Evolutionary conservation across 192 early-diverging fungal species (phyloP), one percentile per base, ranked within the genome.

Genomic region (Entophlyctis helioformis): DNA sequence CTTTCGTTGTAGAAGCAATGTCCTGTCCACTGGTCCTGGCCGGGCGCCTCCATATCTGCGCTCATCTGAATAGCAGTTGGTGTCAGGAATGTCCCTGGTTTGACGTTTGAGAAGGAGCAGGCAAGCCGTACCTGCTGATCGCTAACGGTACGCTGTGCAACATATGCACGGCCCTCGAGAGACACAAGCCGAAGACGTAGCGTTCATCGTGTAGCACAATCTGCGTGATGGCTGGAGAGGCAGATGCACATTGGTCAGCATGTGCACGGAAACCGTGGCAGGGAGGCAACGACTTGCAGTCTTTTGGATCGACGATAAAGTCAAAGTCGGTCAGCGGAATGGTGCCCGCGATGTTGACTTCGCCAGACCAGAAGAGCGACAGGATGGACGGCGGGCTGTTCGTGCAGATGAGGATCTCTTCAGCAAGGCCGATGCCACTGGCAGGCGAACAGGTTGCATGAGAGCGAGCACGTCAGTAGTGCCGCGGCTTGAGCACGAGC

Each of bases 301-400:
- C 48, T 4, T 60, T 51, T 6, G 37, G 39, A 40, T 72, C 58
- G 11, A 54, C 18, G 46, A 63, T 64, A 35, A 85, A 82, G 20
- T 45, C 66, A 37, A 79, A 47, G 24, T 69, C 56, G 12, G 56
- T 39, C 22, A 82, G 57, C 23, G 74, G 31, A 11, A 68, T 52
- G 10, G 80, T 84, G 25, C 70, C 71, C 27, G 48, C 51, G 22
- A 69, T 44, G 50, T 75, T 78, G 11, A 76, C 70, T 28, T 83
- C 76, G 20, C 74, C 79, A 11, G 63, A 42, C 84, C 84, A 86
- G 1, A 81, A 74, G 22, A 89, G 70, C 21, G 75, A 80, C 40
- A 86, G 71, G 12, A 86, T 70, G 4, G 86, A 81, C 26, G 83
- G 72, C 12, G 81, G 76, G 13, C 64, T 66, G 34, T 62, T 53